Base-by-base conservation (phyloP, 345 rosid species). In the Clarkia xantiana region DNA sequence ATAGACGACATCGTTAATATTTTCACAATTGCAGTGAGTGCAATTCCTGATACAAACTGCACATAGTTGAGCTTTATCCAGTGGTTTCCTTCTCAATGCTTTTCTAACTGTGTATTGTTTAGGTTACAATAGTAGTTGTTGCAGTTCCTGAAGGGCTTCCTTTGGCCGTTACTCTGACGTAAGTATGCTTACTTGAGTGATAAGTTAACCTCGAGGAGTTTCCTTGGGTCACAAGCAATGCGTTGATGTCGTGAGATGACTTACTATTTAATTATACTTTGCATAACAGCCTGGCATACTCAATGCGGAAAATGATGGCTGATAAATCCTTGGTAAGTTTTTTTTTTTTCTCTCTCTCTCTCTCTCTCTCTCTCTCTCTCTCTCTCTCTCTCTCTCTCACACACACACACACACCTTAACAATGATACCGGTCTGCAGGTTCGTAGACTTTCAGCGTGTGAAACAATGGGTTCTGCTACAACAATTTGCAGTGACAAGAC, bases 81-180 rank as follows among this genome's bases (percentile, higher is more conserved):
- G 36, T 29, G 8, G 36, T 29, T 29, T 29, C 36, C 36, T 29
- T 29, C 36, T 29, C 4, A 29, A 3, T 5, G 8, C 36, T 29
- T 29, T 29, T 7, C 36, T 29, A 29, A 34, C 59, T 17, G 54
- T 43, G 62, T 52, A 36, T 55, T 52, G 52, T 72, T 18, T 58
- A 93, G 97, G 99, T 93, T 47, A 87, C 97, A 14, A 93, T 93
- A 61, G 97, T 93, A 51, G 99, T 93, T 51, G 99, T 93, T 68
- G 99, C 99, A 11, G 99, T 93, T 64, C 99, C 99, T n/a, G 99
- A 93, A 57, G 99, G 99, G 59, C 97, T 93, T 71, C 99, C 99
- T 46, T 61, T 93, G 76, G 99, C 99, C 60, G 99, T 93, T 58
- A 93, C 99, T 29, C 72, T 93, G 73, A 93, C 99, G 99, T 93